A percentile compares a stretch with the other conserved stretches of the same genome.
Evolutionary conservation across 352 stramenopile species (phyloP).

Genomic region (Pythium chondricola): DNA sequence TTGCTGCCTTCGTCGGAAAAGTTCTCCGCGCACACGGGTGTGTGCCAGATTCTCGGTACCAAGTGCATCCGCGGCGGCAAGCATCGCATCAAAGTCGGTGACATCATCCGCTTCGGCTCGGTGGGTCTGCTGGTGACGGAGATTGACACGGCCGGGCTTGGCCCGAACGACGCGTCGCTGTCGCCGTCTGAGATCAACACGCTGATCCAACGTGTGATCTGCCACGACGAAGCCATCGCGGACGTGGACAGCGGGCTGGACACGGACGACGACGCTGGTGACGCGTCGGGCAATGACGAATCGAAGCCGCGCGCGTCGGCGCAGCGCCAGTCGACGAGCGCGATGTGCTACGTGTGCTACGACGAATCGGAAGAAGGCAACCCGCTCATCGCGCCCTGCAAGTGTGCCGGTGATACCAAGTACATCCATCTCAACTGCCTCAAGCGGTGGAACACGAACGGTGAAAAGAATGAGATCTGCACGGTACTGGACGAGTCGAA

Average conservation of each 20-base stretch:
- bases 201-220: slow-evolving; percentile 78
- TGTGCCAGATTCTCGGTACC: slow-evolving; percentile 83
- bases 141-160: slow-evolving; percentile 69
- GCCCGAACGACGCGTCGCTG: slow-evolving; percentile 65
- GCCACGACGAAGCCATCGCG: slow-evolving; percentile 67
- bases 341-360: slow-evolving; percentile 86
- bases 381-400: slow-evolving; percentile 92
- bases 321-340: slow-evolving; percentile 68
- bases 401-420: slow-evolving; percentile 93
- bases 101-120: slow-evolving; percentile 84
- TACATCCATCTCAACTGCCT: slow-evolving; percentile 95
- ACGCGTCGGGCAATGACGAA: slow-evolving; percentile 80
- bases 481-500: slow-evolving; percentile 81
- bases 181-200: slow-evolving; percentile 70
- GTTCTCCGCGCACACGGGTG: slow-evolving; percentile 81
- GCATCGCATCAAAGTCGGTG: slow-evolving; percentile 72
- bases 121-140: slow-evolving; percentile 79
- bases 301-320: slow-evolving; percentile 65
- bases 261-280: slow-evolving; percentile 80
- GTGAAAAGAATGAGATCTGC: slow-evolving; percentile 87
- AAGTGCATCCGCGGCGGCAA: slow-evolving; percentile 83
- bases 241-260: slow-evolving; percentile 82
- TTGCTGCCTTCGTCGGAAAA: slow-evolving; percentile 79
- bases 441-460: slow-evolving; percentile 92
- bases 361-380: slow-evolving; percentile 85